Base-by-base conservation (phyloP, 2,329 filamentous ascomycete genomes). In the Bipolaris sorokiniana region DNA sequence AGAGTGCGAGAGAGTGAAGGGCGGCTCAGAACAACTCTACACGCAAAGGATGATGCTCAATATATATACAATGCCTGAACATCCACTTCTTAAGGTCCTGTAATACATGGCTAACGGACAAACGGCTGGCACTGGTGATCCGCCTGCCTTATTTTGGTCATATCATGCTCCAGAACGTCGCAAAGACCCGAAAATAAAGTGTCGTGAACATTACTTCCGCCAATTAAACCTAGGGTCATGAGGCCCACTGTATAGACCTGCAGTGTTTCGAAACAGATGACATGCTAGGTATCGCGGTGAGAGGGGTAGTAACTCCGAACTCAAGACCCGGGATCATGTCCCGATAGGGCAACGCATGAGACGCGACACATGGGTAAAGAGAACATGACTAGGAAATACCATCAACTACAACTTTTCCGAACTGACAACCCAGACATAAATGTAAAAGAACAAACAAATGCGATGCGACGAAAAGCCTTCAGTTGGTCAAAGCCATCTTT, bases 401-500 rank as follows among this genome's bases (percentile, higher is more conserved):
- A 31, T 31, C 28, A 13, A 31, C 28, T 31, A 31, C 6, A 31
- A 38, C 22, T 18, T 38, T 4, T 33, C 3, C 9, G 7, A 20
- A 1, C 11, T 16, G 26, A 16, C 20, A 15, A 38, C 5, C n/a
- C 33, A 28, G 10, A 20, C 23, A 34, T 16, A n/a, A 40, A 34
- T 33, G n/a, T 3, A 41, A 20, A 18, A 10, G 10, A 52, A 31
- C 28, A 48, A 41, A 54, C 41, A 51, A 31, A 20, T 16, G 10
- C 22, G 16, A 13, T 48, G 47, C 38, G 18, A 37, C 20, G 48
- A 34, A 61, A 31, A 44, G 26, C 38, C 31, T 48, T 58, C 59
- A 46, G 54, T 61, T 65, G 62, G 65, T 64, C 64, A 60, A 54
- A 67, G 69, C 65, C 67, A 63, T 67, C 59, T 65, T 67, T 66